phyloP scores from a whole-genome alignment of 2,329 filamentous ascomycete genomes.

The Pseudopithomyces maydicus region DNA sequence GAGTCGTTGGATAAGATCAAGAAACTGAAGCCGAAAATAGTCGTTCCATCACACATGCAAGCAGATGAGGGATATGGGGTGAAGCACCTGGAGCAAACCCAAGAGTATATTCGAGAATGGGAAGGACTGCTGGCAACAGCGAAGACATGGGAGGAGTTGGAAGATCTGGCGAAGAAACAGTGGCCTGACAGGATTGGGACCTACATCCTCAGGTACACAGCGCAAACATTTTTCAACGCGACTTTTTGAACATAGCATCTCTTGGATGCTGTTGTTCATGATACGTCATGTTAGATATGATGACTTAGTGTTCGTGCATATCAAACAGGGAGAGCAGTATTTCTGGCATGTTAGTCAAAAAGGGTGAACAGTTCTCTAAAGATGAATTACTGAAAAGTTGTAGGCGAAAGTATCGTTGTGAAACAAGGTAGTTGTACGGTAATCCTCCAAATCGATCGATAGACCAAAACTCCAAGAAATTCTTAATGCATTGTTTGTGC shows the following conservation, averaged over 20 bases:
- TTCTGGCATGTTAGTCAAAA: too few relatives aligned
- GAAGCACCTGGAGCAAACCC: not conserved
- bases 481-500: too few relatives aligned
- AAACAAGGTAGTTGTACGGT: too few relatives aligned
- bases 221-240: not conserved
- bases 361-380: too few relatives aligned
- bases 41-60: conserved; percentile 39
- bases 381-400: too few relatives aligned
- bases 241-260: not conserved
- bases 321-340: too few relatives aligned
- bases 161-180: not conserved
- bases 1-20: conserved; percentile 39
- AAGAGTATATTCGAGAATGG: not conserved
- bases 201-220: not conserved
- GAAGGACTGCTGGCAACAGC: not conserved
- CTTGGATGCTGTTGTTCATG: not conserved
- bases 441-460: too few relatives aligned
- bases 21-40: conserved; percentile 33
- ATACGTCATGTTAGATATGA: not conserved
- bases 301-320: not conserved
- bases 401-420: too few relatives aligned
- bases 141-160: not conserved
- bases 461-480: too few relatives aligned
- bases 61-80: not conserved
- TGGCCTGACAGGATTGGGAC: conserved; percentile 1